A percentile compares a stretch with the other conserved stretches of the same genome.
Conservation (phyloP, 1,284 basidiomycete genomes). For the Melampsora larici-populina region DNA sequence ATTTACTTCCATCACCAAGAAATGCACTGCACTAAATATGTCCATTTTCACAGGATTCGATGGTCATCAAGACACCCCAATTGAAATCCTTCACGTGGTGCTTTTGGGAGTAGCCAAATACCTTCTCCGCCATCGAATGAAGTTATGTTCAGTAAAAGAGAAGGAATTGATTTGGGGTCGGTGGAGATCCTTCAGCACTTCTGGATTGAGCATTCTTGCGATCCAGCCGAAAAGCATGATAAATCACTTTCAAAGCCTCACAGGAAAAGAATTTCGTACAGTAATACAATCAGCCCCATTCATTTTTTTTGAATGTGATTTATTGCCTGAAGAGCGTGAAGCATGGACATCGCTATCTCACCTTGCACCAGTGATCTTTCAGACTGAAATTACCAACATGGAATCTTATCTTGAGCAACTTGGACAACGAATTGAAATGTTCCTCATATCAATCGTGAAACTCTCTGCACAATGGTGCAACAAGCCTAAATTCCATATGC, state of each 20-base stretch:
- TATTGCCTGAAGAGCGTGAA: too few relatives aligned
- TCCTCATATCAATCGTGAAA: too few relatives aligned
- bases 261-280: conserved; percentile 54
- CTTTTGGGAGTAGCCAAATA: too few relatives aligned
- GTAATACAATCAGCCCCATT: conserved; percentile 56
- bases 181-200: conserved; percentile 48
- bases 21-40: too few relatives aligned
- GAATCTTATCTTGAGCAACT: conserved; percentile 47
- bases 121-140: conserved; percentile 55
- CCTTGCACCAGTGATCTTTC: too few relatives aligned
- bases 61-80: too few relatives aligned
- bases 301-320: too few relatives aligned
- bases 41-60: conserved; percentile 52
- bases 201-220: conserved; percentile 49
- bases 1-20: too few relatives aligned
- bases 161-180: conserved; percentile 47
- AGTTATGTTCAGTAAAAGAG: conserved; percentile 42
- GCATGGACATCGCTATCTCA: too few relatives aligned
- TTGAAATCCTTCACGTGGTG: too few relatives aligned
- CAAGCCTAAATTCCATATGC: conserved; percentile 54
- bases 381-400: conserved; percentile 39
- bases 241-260: conserved; percentile 52
- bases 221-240: conserved; percentile 51
- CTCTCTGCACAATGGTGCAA: too few relatives aligned
- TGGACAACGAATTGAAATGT: too few relatives aligned